Base-by-base conservation (phyloP, 2,329 filamentous ascomycete genomes). In the Aquanectria penicillioides region DNA sequence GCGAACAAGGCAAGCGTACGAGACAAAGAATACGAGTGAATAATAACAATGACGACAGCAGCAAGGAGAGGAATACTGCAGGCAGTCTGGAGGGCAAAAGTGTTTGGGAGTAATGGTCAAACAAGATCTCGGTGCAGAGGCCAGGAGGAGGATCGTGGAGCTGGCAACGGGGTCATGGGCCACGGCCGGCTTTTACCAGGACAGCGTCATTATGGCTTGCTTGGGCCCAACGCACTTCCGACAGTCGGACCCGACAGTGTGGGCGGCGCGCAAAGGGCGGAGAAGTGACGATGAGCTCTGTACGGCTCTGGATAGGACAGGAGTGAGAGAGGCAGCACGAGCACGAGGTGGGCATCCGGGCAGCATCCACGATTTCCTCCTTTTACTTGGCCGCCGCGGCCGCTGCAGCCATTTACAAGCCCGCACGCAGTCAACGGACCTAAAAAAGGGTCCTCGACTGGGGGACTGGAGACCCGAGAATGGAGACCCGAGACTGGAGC, bases 191-290 rank as follows among this genome's bases (percentile, higher is more conserved):
- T 51, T 57, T 57, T 57, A 51, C 54, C 54, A 46, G 47, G 40
- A 52, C 47, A 38, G 54, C 54, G 54, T 57, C 54, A 51, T 57
- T 50, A 41, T 34, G 47, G 48, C 48, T 41, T 57, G 54, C 26
- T 57, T 46, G 36, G 54, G 54, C 34, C 47, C 46, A 51, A 47
- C 40, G n/a, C 33, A 47, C 41, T 25, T 31, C 47, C 54, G 47
- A 51, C 47, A 33, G 47, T 52, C 54, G 54, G 47, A 51, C 54
- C 54, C 54, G 54, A 51, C 47, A 57, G 54, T 36, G 54, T 57
- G 54, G 54, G 38, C 40, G 54, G 41, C 44, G 46, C 50, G 57
- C 57, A 56, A 57, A 51, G 40, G 46, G 57, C 44, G 44, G 44
- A 44, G 38, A 60, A 37, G 25, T 25, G 34, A 26, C 28, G 33